Evolutionary conservation across 2,329 filamentous ascomycete genomes (phyloP).

Genomic region (Pyricularia sp.): DNA sequence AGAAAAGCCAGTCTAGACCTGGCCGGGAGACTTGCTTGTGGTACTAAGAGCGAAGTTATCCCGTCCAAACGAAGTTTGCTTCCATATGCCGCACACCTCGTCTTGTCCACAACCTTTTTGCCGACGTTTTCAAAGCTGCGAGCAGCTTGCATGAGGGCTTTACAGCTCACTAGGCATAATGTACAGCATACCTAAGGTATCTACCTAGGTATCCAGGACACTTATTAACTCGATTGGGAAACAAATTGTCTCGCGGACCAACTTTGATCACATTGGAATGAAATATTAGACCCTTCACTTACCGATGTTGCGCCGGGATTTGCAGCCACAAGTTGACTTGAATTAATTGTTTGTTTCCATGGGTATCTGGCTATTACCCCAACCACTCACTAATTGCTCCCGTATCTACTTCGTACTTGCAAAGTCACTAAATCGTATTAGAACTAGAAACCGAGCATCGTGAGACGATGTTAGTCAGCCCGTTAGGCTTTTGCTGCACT

Average conservation of each 20-base stretch:
- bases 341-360: not conserved
- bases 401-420: not conserved
- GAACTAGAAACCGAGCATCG: not conserved
- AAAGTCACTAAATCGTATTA: not conserved
- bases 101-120: not conserved
- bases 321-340: not conserved
- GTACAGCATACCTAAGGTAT: too few species aligned
- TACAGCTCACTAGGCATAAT: too few species aligned
- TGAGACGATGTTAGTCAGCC: not conserved
- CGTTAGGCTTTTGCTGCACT: not conserved
- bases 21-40: not conserved
- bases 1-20: not conserved
- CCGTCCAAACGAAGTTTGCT: not conserved
- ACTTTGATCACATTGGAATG: not conserved
- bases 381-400: not conserved
- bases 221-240: not conserved
- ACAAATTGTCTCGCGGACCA: not conserved
- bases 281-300: not conserved
- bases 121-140: too few species aligned
- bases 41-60: not conserved
- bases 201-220: not conserved
- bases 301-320: not conserved
- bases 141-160: too few species aligned
- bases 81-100: not conserved
- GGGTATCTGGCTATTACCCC: not conserved